A percentile compares a stretch with the other conserved stretches of the same genome.
Evolutionary conservation across 2,329 filamentous ascomycete genomes (phyloP).

Genomic region (Colletotrichum sp.): DNA sequence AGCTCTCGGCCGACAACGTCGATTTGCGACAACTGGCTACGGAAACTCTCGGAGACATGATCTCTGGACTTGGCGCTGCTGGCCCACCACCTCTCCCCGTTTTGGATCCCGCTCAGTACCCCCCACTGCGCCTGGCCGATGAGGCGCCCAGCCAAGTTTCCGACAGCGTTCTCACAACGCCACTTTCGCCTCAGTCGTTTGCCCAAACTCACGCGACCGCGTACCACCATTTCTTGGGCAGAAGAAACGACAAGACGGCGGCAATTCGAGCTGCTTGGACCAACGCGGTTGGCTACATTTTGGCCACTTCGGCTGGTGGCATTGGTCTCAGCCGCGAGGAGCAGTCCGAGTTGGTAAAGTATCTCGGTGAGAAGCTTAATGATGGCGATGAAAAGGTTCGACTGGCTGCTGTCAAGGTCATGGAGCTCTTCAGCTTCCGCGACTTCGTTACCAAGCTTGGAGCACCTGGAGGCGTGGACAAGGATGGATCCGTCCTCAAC

Average conservation of each 20-base stretch:
- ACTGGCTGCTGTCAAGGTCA: slow-evolving; percentile 83
- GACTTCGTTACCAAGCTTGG: slow-evolving; percentile 85
- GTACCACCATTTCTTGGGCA: slow-evolving; percentile 84
- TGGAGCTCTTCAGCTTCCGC: slow-evolving; percentile 80
- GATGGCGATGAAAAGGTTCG: slow-evolving; percentile 93
- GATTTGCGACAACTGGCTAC: slow-evolving; percentile 87
- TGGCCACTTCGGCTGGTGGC: slow-evolving; percentile 89
- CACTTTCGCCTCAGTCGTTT: slow-evolving; percentile 88
- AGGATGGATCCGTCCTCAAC: slow-evolving; percentile 78
- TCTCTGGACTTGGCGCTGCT: slow-evolving; percentile 89
- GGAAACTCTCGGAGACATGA: slow-evolving; percentile 93
- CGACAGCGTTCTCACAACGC: slow-evolving; percentile 74
- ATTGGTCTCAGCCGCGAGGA: slow-evolving; percentile 87
- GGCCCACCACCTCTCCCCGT: slow-evolving; percentile 76
- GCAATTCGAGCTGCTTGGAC: slow-evolving; percentile 87
- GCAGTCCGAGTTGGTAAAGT: slow-evolving; percentile 75
- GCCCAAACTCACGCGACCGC: slow-evolving; percentile 78
- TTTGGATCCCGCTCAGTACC: slow-evolving; percentile 85
- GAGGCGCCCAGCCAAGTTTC: slow-evolving; percentile 56
- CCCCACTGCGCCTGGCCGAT: slow-evolving; percentile 71
- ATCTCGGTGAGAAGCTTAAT: slow-evolving; percentile 79
- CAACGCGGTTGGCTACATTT: slow-evolving; percentile 80
- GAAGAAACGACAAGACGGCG: slow-evolving; percentile 85
- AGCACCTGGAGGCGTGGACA: slow-evolving; percentile 74
- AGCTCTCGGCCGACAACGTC: slow-evolving; percentile 88